Evolutionary conservation across 1,284 basidiomycete genomes (phyloP), one percentile per base, ranked within the genome.

Genomic region (Cutaneotrichosporon mucoides): DNA sequence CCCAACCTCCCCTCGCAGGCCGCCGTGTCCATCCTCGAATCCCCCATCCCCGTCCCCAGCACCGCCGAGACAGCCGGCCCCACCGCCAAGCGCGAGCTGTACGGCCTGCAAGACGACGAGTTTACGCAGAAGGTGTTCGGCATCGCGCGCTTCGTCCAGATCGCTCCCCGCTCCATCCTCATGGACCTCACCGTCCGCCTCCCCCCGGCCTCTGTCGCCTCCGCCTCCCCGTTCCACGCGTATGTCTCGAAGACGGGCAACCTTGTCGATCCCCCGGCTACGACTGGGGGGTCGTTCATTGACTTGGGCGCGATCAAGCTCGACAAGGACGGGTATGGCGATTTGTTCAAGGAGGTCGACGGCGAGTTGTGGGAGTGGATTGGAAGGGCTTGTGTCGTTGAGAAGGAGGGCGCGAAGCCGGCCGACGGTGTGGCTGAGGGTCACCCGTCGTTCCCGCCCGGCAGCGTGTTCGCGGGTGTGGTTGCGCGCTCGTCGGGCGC

Each of bases 301-400:
- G 55, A 59, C 10, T 65, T 80, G 1, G 76, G 77, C 0, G 58
- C 61, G 13, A 64, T 80, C 40, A 56, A 56, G 13, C 73, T 73
- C 4, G 77, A 79, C 61, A 69, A 71, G 54, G 69, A 76, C 16
- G 79, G 79, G 4, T 80, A 78, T 58, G 79, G 74, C 15, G 79
- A 80, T 64, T 58, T 79, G 42, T 79, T 79, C 67, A 64, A 70
- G 37, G 79, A 80, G 62, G 66, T 80, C 12, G 66, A 74, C 5
- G 73, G 76, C 12, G 73, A 77, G 48, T 58, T 80, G 35, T 79
- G 78, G 77, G 73, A 79, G 56, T 77, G 76, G 67, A 69, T 80
- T 36, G 79, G 79, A 11, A 64, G 79, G 47, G 79, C 72, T 8
- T 75, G 76, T 66, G 71, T 80, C 12, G 74, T 79, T 9, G 68